These are phyloP conservation scores for Lodderomyces pseudojiufengensis DNA, from an alignment of 1,139 yeast species.

Conservation along the genomic window DNA sequence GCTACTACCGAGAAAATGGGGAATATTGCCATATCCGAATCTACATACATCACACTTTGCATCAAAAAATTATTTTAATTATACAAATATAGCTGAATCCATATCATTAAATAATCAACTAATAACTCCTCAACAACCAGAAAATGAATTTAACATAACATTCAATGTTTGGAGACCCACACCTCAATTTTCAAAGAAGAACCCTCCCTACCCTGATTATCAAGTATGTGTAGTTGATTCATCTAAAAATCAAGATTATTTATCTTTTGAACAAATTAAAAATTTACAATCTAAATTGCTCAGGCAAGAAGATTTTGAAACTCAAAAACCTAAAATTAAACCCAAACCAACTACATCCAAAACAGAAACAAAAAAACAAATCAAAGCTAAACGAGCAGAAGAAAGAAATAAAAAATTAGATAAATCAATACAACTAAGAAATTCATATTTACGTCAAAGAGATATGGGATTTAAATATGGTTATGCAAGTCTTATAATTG, in stretches of 20 bases:
- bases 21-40: conserved; percentile 12
- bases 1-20: conserved; percentile 12
- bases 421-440: conserved; percentile 21
- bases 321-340: conserved; percentile 5
- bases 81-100: conserved; percentile 37
- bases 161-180: conserved; percentile 87
- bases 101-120: conserved; percentile 31
- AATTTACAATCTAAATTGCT: conserved; percentile 22
- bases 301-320: conserved; percentile 4
- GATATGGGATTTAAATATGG: conserved; percentile 42
- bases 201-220: conserved; percentile 74
- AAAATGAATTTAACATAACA: conserved; percentile 19
- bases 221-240: conserved; percentile 62
- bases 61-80: conserved; percentile 32
- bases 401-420: conserved; percentile 28
- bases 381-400: conserved; percentile 20
- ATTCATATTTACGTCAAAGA: conserved; percentile 25
- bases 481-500: conserved; percentile 51
- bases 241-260: conserved; percentile 43
- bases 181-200: conserved; percentile 62
- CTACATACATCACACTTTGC: conserved; percentile 17
- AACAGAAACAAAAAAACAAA: conserved; percentile 18
- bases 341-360: conserved; percentile 9
- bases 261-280: conserved; percentile 42
- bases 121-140: conserved; percentile 1